Evolutionary conservation across 2,329 filamentous ascomycete species (phyloP), one percentile per base, ranked within the genome.

Genomic region (Thyridium curvatum): DNA sequence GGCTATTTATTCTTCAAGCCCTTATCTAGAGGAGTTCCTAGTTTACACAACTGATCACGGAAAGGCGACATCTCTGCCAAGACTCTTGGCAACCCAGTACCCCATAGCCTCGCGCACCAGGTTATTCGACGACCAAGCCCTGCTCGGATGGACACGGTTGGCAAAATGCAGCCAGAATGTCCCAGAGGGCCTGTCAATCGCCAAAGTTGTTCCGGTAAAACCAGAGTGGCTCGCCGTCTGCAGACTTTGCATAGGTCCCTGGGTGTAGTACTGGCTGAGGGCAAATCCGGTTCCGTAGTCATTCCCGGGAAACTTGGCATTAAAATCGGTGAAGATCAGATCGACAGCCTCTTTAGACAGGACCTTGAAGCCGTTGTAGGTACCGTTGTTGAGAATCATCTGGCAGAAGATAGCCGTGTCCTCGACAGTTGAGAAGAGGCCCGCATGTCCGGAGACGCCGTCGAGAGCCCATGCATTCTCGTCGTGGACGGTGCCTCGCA

Each of bases 301-400:
- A 13, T 16, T 33, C 5, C 32, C 32, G 3, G 32, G 32, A 34
- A 60, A 59, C 2, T 41, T 41, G 0, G 41, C 47, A 34, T 59
- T 58, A 40, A 58, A 58, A 31, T 60, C 52, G 4, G 46, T 53
- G 41, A 61, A 61, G 32, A 62, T 50, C 35, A 59, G 39, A 28
- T 59, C 52, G 1, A 61, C 56, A 1, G 51, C 39, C n/a, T 48
- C 36, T 6, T 48, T 39, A 4, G 47, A 52, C 17, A 62, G 46
- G 8, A 59, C 50, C 12, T 47, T 46, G 8, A 43, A 37, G 4
- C 55, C 52, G 30, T 40, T 47, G 41, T 62, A 62, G 1, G 57
- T 61, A 12, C 59, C 59, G 40, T 60, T 59, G 46, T 61, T 60
- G 13, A 60, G 49, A 30, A 61, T 55, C 58, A 61, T 61, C 41